Conservation (phyloP, 768 basidiomycete genomes). For the Lactifluus piperatus region DNA sequence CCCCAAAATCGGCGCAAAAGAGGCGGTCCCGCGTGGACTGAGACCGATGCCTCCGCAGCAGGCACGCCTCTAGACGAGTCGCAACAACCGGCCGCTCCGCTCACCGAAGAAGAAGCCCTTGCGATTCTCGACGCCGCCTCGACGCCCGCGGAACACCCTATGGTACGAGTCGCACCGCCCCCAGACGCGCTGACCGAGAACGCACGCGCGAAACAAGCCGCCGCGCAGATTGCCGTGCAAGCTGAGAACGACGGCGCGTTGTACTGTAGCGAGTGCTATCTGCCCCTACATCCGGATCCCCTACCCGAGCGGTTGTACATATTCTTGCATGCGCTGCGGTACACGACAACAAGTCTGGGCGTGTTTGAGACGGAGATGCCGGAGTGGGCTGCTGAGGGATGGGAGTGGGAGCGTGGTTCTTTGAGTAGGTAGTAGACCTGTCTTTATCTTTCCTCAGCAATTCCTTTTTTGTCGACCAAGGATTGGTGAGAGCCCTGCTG, state of each 20-base stretch:
- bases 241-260: constrained; percentile 26
- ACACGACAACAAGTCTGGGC: constrained; percentile 76
- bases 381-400: constrained; percentile 74
- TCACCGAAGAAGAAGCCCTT: constrained; percentile 43
- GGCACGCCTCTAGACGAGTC: not conserved
- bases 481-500: not conserved
- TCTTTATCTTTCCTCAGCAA: no score
- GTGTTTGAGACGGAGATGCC: constrained; percentile 82
- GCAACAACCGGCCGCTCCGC: constrained; percentile 27
- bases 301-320: constrained; percentile 89
- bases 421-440: no score
- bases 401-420: constrained; percentile 39
- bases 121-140: constrained; percentile 21
- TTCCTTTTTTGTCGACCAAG: no score
- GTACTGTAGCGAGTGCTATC: constrained; percentile 87
- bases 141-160: constrained; percentile 1
- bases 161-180: constrained; percentile 12
- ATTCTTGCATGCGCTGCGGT: constrained; percentile 86
- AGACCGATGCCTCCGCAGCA: not conserved
- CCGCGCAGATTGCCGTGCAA: constrained; percentile 27
- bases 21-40: constrained; percentile 38
- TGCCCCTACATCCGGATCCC: constrained; percentile 91
- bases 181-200: constrained; percentile 30
- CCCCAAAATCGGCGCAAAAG: constrained; percentile 52
- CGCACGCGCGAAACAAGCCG: constrained; percentile 16